phyloP scores from a whole-genome alignment of 768 basidiomycete species.

The Sarcodon sp. region DNA sequence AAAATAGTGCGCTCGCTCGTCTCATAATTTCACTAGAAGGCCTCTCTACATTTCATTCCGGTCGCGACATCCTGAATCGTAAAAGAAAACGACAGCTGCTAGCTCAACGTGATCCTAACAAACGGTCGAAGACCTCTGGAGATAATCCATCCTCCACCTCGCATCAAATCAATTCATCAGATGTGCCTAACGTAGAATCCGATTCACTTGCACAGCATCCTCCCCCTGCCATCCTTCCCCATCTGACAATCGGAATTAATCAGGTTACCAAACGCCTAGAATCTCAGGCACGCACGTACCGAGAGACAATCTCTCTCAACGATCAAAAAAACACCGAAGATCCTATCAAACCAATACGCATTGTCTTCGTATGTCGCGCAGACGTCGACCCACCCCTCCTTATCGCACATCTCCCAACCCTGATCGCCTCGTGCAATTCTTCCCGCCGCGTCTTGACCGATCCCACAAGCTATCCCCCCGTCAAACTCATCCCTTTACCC shows the following conservation, averaged over 20 bases:
- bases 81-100: slow-evolving; percentile 24
- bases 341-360: slow-evolving; percentile 5
- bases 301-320: slow-evolving; percentile 1
- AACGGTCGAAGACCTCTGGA: neutral
- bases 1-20: slow-evolving; percentile 43
- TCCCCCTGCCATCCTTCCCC: slow-evolving; percentile 28
- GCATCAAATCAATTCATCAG: neutral
- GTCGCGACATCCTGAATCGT: slow-evolving; percentile 16
- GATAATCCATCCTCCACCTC: neutral
- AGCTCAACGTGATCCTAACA: neutral
- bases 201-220: neutral
- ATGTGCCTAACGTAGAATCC: neutral
- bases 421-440: slow-evolving; percentile 70
- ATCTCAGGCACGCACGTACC: slow-evolving; percentile 26
- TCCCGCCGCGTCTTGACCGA: slow-evolving; percentile 3
- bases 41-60: slow-evolving; percentile 28
- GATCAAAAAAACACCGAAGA: neutral
- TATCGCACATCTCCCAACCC: slow-evolving; percentile 62
- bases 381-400: slow-evolving; percentile 66
- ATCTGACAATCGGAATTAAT: slow-evolving; percentile 64
- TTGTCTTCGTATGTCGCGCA: slow-evolving; percentile 59
- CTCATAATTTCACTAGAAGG: slow-evolving; percentile 38
- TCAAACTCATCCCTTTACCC: slow-evolving; percentile 55
- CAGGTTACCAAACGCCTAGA: slow-evolving; percentile 68
- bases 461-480: slow-evolving; percentile 6